Conservation (phyloP, 2,329 filamentous ascomycete genomes). For the Colletotrichum sp. region DNA sequence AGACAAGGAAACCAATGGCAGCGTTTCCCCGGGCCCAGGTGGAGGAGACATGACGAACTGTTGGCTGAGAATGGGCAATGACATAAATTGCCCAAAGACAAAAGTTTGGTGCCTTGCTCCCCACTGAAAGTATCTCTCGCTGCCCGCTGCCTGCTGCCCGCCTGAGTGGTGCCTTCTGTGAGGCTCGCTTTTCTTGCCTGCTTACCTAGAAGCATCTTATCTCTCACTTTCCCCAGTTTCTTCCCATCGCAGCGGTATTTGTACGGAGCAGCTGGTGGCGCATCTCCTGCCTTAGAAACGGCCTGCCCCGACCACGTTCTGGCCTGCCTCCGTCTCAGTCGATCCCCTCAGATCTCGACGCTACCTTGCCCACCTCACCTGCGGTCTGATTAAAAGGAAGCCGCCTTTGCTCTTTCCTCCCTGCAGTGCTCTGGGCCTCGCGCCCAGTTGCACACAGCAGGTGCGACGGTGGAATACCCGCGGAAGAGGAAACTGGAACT, state of each 20-base stretch:
- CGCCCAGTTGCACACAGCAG: conserved; percentile 11
- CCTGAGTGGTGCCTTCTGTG: not conserved
- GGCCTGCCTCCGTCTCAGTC: not conserved
- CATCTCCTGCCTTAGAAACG: not conserved
- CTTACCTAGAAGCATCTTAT: not conserved
- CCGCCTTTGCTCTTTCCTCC: not conserved
- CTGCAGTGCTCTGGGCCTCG: conserved; percentile 17
- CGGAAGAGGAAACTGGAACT: not conserved
- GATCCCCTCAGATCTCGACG: not conserved
- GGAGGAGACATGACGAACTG: conserved; percentile 23
- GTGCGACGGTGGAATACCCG: not conserved
- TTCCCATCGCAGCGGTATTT: not conserved
- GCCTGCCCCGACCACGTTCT: conserved; percentile 5
- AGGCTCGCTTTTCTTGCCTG: not conserved
- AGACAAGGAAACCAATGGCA: conserved; percentile 9
- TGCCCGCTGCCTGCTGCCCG: not conserved
- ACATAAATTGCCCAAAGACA: conserved; percentile 14
- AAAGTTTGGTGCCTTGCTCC: conserved; percentile 4
- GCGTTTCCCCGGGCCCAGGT: conserved; percentile 11
- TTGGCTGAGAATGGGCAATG: conserved; percentile 19
- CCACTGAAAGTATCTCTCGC: not conserved
- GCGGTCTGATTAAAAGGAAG: not conserved
- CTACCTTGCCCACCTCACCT: not conserved
- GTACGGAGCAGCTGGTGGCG: not conserved
- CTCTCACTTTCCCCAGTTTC: not conserved